Conservation (phyloP, 805 yeast species). For the Teunomyces gatunensis region DNA sequence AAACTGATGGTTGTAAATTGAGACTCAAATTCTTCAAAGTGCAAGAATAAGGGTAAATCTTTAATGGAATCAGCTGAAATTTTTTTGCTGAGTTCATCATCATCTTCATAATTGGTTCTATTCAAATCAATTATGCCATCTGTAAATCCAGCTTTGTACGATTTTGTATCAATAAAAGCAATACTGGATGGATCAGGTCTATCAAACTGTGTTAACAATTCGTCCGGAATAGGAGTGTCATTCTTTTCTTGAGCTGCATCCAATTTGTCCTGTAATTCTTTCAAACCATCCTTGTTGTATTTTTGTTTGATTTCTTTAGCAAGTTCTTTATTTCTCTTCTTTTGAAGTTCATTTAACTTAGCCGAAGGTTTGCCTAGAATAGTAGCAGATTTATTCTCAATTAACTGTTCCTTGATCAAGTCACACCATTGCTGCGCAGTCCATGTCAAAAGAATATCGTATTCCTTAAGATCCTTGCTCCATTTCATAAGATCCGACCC, state of each 20-base stretch:
- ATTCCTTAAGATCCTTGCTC: slow-evolving; percentile 57
- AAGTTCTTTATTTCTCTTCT: slow-evolving; percentile 49
- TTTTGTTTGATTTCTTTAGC: slow-evolving; percentile 47
- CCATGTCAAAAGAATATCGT: slow-evolving; percentile 60
- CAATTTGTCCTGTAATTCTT: slow-evolving; percentile 48
- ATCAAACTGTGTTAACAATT: slow-evolving; percentile 57
- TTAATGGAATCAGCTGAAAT: slow-evolving; percentile 32
- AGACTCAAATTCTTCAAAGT: slow-evolving; percentile 76
- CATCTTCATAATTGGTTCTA: slow-evolving; percentile 23
- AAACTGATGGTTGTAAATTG: slow-evolving; percentile 72
- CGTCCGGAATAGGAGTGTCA: slow-evolving; percentile 73
- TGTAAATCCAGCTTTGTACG: slow-evolving; percentile 55
- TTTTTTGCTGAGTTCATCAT: slow-evolving; percentile 19
- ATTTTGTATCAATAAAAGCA: slow-evolving; percentile 63
- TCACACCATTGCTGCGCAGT: slow-evolving; percentile 62
- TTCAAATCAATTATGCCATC: slow-evolving; percentile 28
- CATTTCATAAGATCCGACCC: slow-evolving; percentile 58
- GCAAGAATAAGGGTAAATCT: slow-evolving; percentile 62
- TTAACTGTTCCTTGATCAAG: slow-evolving; percentile 50
- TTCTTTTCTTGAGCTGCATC: slow-evolving; percentile 64
- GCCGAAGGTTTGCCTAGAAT: slow-evolving; percentile 73
- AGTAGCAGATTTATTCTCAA: slow-evolving; percentile 61
- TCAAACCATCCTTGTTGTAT: slow-evolving; percentile 61
- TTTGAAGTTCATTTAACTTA: slow-evolving; percentile 50
- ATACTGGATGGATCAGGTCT: slow-evolving; percentile 76